A percentile compares a stretch with the other conserved stretches of the same genome.
These are phyloP conservation scores for Debaryomycetaceae sp. DNA, from an alignment of 1,139 yeast species.

Conservation along the genomic window DNA sequence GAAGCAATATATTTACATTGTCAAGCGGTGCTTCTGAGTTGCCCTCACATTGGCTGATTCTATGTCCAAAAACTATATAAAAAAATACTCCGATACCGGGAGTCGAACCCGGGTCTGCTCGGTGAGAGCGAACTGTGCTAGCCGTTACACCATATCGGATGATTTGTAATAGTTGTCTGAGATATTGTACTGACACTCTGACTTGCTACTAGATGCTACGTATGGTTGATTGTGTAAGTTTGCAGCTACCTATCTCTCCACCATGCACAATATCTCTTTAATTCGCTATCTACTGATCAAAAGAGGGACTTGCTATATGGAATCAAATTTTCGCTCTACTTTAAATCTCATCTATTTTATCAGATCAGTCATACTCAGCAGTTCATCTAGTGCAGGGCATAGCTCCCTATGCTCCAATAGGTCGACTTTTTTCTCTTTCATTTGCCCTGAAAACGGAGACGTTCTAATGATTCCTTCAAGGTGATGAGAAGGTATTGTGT, in stretches of 20 bases:
- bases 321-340: neutral
- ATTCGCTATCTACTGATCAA: no score
- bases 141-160: slow-evolving; percentile 29
- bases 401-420: neutral
- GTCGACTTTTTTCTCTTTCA: neutral
- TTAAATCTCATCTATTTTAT: neutral
- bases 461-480: no score
- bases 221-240: no score
- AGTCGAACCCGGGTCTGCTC: slow-evolving; percentile 47
- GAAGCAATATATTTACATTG: no score
- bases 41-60: no score
- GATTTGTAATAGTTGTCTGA: neutral
- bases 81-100: slow-evolving; percentile 42
- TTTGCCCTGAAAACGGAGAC: no score
- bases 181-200: neutral
- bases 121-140: slow-evolving; percentile 27
- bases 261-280: no score
- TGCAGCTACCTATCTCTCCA: no score
- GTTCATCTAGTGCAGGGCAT: neutral
- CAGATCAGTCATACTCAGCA: neutral
- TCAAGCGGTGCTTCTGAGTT: no score
- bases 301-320: no score
- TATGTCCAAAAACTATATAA: neutral
- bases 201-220: no score
- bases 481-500: no score